phyloP scores from a whole-genome alignment of 2,329 filamentous ascomycete species.

The Hypoxylon sp. region DNA sequence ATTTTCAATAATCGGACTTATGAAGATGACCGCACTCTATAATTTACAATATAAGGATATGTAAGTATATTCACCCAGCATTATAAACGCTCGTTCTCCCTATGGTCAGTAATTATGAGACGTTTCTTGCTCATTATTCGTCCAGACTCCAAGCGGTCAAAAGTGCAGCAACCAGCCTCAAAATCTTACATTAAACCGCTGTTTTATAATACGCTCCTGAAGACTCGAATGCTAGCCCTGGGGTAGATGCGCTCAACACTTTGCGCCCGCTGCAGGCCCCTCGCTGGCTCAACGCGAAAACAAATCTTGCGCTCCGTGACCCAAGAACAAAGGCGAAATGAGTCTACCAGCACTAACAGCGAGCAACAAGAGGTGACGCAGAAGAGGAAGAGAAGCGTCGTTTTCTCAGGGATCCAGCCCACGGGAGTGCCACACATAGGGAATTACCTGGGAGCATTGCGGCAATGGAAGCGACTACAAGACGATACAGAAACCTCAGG shows the following conservation, averaged over 20 bases:
- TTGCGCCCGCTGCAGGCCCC: constrained; percentile 42
- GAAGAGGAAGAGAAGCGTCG: constrained; percentile 55
- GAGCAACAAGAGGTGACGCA: constrained; percentile 1
- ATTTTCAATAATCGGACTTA: constrained; percentile 33
- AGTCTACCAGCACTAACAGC: constrained; percentile 22
- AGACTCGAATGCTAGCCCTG: constrained; percentile 8
- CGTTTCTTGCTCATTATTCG: constrained; percentile 8
- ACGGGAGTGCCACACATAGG: constrained; percentile 94
- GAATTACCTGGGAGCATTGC: constrained; percentile 92
- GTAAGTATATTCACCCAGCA: neutral
- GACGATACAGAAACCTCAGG: constrained; percentile 61
- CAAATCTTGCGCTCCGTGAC: constrained; percentile 8
- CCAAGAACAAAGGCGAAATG: constrained; percentile 26
- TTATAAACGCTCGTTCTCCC: too few species aligned
- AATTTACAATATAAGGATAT: neutral
- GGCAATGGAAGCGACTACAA: constrained; percentile 87
- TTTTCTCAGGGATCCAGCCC: constrained; percentile 98
- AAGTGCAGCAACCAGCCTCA: neutral
- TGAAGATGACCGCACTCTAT: neutral
- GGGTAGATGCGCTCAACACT: constrained; percentile 40
- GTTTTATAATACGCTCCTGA: neutral
- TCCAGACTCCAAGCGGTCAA: neutral
- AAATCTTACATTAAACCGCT: neutral
- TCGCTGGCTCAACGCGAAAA: constrained; percentile 31
- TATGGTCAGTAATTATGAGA: neutral